Conservation (phyloP, 257 asterid genomes). For the Salvia hispanica region DNA sequence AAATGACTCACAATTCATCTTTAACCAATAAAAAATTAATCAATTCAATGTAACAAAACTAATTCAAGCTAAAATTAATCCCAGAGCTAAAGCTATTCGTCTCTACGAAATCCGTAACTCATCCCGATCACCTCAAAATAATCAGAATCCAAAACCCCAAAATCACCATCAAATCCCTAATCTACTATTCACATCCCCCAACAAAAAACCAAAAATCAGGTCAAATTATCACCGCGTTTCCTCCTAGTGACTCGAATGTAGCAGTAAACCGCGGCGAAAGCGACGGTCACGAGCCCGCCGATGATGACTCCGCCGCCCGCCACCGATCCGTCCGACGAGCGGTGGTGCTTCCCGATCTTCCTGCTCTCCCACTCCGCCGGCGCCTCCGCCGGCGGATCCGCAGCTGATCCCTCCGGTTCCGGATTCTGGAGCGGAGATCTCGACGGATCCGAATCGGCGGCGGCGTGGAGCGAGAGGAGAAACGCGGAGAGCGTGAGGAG, state of each 20-base stretch:
- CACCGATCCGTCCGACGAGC: slow-evolving; percentile 52
- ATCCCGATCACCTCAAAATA: background rate
- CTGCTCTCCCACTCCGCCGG: slow-evolving; percentile 43
- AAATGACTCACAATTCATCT: too few relatives aligned
- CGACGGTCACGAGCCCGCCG: slow-evolving; percentile 77
- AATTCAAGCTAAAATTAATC: too few relatives aligned
- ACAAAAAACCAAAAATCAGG: background rate
- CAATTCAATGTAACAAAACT: too few relatives aligned
- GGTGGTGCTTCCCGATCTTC: slow-evolving; percentile 41
- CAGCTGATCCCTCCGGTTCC: slow-evolving; percentile 30
- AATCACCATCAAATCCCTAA: background rate
- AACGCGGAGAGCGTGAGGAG: slow-evolving; percentile 33
- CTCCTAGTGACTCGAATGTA: slow-evolving; percentile 70
- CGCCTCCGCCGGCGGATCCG: slow-evolving; percentile 66
- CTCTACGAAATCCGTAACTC: too few relatives aligned
- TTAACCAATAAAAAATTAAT: too few relatives aligned
- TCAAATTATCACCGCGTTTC: slow-evolving; percentile 18
- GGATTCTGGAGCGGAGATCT: slow-evolving; percentile 30
- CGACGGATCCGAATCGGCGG: background rate
- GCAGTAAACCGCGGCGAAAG: slow-evolving; percentile 69
- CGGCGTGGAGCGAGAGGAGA: slow-evolving; percentile 20
- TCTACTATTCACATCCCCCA: slow-evolving; percentile 32
- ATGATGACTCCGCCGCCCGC: slow-evolving; percentile 75
- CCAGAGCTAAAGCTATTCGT: too few relatives aligned
- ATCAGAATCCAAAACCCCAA: background rate